These are phyloP conservation scores for Amborella trichopoda DNA, from an alignment of 164 flowering plant species.

Conservation along the genomic window DNA sequence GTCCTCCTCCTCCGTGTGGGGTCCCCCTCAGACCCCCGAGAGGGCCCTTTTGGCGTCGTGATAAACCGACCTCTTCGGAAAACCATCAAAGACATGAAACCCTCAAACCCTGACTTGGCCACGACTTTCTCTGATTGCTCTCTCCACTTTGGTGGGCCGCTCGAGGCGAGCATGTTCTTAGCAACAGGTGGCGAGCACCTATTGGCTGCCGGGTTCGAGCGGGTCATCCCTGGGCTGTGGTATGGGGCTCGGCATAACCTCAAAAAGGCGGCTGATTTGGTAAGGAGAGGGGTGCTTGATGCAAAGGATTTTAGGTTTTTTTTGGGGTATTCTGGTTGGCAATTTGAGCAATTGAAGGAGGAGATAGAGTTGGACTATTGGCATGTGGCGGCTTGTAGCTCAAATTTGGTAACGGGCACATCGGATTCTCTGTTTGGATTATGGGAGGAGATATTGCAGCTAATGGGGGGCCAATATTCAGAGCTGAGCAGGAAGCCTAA, in stretches of 20 bases:
- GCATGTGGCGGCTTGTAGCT: conserved; percentile 86
- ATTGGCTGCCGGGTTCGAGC: conserved; percentile 44
- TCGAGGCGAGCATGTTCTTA: conserved; percentile 79
- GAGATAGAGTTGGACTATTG: conserved; percentile 82
- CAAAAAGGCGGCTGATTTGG: conserved; percentile 59
- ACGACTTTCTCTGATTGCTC: conserved; percentile 77
- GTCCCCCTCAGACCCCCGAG: conserved; percentile 64
- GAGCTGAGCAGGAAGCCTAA: conserved; percentile 90
- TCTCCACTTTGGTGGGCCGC: conserved; percentile 86
- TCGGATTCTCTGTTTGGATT: conserved; percentile 38
- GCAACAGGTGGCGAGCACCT: conserved; percentile 33
- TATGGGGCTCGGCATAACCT: conserved; percentile 69
- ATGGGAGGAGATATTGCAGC: conserved; percentile 89
- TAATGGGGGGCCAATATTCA: conserved; percentile 92
- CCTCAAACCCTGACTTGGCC: conserved; percentile 51
- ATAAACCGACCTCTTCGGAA: conserved; percentile 83
- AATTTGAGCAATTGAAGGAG: conserved; percentile 68
- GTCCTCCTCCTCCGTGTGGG: conserved; percentile 65
- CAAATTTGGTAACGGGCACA: conserved; percentile 40
- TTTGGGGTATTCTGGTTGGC: conserved; percentile 94
- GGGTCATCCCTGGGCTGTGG: conserved; percentile 74
- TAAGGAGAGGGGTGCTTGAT: conserved; percentile 56
- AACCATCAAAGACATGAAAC: conserved; percentile 75
- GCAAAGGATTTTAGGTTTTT: conserved; percentile 85
- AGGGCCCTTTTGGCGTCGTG: conserved; percentile 81